Conservation (phyloP, 768 basidiomycete genomes). For the Crassisporium funariophilum region DNA sequence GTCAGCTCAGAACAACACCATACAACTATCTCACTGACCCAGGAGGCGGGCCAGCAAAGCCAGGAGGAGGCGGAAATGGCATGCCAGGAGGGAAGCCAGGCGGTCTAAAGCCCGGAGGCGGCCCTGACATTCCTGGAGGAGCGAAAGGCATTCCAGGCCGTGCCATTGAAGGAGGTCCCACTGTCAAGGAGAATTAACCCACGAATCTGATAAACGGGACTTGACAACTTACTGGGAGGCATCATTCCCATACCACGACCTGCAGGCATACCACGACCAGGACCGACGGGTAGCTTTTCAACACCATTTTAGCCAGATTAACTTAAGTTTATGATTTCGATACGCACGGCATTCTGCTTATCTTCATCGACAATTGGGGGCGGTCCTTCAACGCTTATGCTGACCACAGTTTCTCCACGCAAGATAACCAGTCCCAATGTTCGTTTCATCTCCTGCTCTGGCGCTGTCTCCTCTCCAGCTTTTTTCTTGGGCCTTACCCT, state of each 20-base stretch:
- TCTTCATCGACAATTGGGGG: conserved; percentile 91
- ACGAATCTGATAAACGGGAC: conserved; percentile 5
- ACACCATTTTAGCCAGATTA: conserved; percentile 2
- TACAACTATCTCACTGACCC: conserved; percentile 54
- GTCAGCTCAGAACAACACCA: neutral
- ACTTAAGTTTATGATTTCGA: conserved; percentile 8
- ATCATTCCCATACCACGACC: conserved; percentile 97
- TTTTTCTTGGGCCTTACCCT: conserved; percentile 93
- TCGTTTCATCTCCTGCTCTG: conserved; percentile 93
- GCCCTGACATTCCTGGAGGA: conserved; percentile 82
- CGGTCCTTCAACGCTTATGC: conserved; percentile 92
- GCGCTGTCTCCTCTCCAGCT: conserved; percentile 72
- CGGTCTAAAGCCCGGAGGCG: conserved; percentile 84
- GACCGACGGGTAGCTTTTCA: conserved; percentile 76
- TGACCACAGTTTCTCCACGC: conserved; percentile 95
- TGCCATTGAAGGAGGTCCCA: conserved; percentile 60
- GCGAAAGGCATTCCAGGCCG: conserved; percentile 71
- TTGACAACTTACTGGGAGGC: conserved; percentile 66
- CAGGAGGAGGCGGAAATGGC: conserved; percentile 80
- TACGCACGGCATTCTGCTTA: conserved; percentile 75
- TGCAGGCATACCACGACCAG: conserved; percentile 94
- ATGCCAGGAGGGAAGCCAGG: conserved; percentile 83
- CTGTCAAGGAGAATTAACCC: conserved; percentile 35
- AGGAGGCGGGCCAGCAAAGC: conserved; percentile 80
- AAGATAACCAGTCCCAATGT: conserved; percentile 95